Conservation (phyloP, 2,329 filamentous ascomycete genomes). For the Calonectria multiphialidica region DNA sequence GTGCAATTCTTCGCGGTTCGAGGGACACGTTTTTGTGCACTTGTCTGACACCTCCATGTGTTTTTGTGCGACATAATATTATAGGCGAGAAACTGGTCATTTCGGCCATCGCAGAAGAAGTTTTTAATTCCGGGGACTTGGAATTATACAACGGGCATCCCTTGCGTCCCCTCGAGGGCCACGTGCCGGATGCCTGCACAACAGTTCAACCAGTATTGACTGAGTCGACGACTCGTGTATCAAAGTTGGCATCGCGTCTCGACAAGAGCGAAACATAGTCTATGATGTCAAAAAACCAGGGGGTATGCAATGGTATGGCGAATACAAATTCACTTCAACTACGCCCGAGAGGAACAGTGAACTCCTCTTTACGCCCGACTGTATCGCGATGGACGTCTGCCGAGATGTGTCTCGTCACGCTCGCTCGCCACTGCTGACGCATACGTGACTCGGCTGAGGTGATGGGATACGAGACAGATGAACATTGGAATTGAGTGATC, state of each 20-base stretch:
- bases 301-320: no score
- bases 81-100: not conserved
- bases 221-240: no score
- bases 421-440: not conserved
- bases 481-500: no score
- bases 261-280: no score
- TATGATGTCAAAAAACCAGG: no score
- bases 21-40: not conserved
- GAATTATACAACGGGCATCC: not conserved
- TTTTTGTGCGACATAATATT: not conserved
- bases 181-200: not conserved
- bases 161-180: not conserved
- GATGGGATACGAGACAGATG: not conserved
- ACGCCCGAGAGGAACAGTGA: no score
- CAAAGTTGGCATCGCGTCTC: no score
- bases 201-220: not conserved
- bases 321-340: not conserved
- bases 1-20: no score
- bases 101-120: not conserved
- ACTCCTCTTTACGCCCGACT: not conserved
- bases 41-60: conserved; percentile 1
- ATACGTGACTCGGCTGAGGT: not conserved
- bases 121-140: not conserved
- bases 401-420: not conserved
- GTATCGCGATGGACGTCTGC: not conserved